These are phyloP conservation scores for Dactylorhiza incarnata DNA, from an alignment of 106 monocot genomes.

Conservation along the genomic window DNA sequence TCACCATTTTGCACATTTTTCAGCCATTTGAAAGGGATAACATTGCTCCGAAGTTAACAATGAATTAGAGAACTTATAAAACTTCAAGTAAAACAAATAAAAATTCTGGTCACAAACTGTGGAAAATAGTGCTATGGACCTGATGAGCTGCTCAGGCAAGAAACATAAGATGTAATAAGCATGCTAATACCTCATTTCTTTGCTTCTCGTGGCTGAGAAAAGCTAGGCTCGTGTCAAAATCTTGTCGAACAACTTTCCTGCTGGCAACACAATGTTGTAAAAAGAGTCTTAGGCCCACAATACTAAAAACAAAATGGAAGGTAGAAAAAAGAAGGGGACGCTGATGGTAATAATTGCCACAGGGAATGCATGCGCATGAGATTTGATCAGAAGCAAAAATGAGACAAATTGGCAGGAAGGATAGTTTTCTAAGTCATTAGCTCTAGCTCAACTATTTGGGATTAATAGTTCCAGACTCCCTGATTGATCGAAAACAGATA, in stretches of 20 bases:
- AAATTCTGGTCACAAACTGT: no score
- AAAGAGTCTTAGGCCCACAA: neutral
- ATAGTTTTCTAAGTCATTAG: no score
- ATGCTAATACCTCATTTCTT: slow-evolving; percentile 55
- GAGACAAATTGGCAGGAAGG: no score
- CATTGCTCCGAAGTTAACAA: no score
- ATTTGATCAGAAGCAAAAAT: neutral
- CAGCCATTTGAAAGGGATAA: no score
- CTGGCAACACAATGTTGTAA: slow-evolving; percentile 5
- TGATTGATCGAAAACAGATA: no score
- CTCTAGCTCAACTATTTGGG: no score
- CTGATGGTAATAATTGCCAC: neutral
- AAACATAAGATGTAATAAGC: neutral
- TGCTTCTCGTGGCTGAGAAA: slow-evolving; percentile 93
- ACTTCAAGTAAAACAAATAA: no score
- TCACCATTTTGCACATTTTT: no score
- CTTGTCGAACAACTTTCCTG: slow-evolving; percentile 80
- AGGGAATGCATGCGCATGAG: neutral
- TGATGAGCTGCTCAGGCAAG: neutral
- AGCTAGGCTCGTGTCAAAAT: slow-evolving; percentile 79
- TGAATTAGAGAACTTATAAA: no score
- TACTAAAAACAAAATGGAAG: neutral
- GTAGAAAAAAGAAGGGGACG: neutral
- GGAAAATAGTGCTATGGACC: no score
- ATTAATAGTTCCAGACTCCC: no score